Evolutionary conservation across 805 yeast species (phyloP).

Genomic region (Saccharomyces cerevisiae): DNA sequence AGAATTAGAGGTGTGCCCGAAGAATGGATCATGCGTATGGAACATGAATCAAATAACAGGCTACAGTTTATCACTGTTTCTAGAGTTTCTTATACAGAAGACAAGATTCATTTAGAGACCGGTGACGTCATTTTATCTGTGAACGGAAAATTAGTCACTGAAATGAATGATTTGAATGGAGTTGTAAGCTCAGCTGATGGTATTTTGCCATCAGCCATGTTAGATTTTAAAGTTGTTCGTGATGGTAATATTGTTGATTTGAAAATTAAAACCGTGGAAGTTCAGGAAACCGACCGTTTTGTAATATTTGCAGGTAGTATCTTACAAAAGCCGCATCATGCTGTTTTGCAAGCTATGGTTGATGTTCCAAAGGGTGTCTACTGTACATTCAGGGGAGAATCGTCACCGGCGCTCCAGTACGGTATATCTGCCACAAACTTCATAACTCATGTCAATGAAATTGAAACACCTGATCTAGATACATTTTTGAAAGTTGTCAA

Average conservation of each 20-base stretch:
- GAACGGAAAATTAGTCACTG: slow-evolving; percentile 54
- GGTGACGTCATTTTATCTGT: slow-evolving; percentile 77
- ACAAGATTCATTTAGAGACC: slow-evolving; percentile 31
- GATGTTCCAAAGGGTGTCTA: slow-evolving; percentile 78
- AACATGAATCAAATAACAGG: slow-evolving; percentile 53
- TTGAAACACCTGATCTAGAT: slow-evolving; percentile 60
- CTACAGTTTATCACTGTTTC: slow-evolving; percentile 65
- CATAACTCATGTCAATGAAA: slow-evolving; percentile 82
- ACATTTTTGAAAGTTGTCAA: slow-evolving; percentile 60
- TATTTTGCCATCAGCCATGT: slow-evolving; percentile 26
- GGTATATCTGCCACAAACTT: slow-evolving; percentile 72
- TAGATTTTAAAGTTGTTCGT: slow-evolving; percentile 62
- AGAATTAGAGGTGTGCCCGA: slow-evolving; percentile 84
- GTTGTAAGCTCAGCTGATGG: slow-evolving; percentile 34
- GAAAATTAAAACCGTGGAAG: slow-evolving; percentile 54
- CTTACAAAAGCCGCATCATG: slow-evolving; percentile 85
- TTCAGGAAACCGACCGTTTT: slow-evolving; percentile 56
- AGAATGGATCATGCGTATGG: slow-evolving; percentile 67
- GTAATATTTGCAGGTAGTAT: slow-evolving; percentile 80
- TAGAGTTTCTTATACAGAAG: slow-evolving; percentile 51
- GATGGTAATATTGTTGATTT: slow-evolving; percentile 56
- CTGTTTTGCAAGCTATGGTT: slow-evolving; percentile 76
- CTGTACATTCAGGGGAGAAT: slow-evolving; percentile 62
- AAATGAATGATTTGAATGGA: slow-evolving; percentile 56
- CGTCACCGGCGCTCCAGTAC: slow-evolving; percentile 82